A percentile compares a stretch with the other conserved stretches of the same genome.
Conservation (phyloP, 1,139 yeast genomes). For the Eremothecium gossypii region DNA sequence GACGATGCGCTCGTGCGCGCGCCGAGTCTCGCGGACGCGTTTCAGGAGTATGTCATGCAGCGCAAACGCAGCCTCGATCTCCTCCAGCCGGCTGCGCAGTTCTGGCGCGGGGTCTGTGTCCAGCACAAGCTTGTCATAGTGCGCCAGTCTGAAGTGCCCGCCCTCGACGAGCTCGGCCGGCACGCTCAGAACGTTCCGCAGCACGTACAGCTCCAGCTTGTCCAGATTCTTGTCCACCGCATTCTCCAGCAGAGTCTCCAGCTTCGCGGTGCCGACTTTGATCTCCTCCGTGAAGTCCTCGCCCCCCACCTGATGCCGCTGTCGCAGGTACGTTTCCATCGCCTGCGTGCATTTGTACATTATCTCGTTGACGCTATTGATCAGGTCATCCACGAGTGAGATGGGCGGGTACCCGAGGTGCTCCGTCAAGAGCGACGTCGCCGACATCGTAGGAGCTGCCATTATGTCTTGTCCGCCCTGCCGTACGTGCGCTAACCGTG, state of each 20-base stretch:
- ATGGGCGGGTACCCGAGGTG: slow-evolving; percentile 83
- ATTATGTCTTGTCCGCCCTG: slow-evolving; percentile 11
- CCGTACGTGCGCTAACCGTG: too few species aligned
- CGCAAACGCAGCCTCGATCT: slow-evolving; percentile 15
- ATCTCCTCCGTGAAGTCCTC: slow-evolving; percentile 41
- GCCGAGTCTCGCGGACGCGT: slow-evolving; percentile 10
- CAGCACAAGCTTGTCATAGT: slow-evolving; percentile 48
- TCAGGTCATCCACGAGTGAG: slow-evolving; percentile 79
- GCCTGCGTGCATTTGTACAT: slow-evolving; percentile 79
- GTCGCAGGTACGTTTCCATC: slow-evolving; percentile 55
- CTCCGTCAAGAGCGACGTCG: slow-evolving; percentile 64
- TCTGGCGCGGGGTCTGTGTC: slow-evolving; percentile 10
- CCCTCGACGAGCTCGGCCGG: slow-evolving; percentile 59
- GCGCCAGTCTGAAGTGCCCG: slow-evolving; percentile 61
- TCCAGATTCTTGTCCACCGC: slow-evolving; percentile 82
- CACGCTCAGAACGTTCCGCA: slow-evolving; percentile 65
- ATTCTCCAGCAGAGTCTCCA: slow-evolving; percentile 69
- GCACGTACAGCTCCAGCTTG: slow-evolving; percentile 71
- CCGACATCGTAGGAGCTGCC: slow-evolving; percentile 37
- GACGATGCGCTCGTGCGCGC: slow-evolving; percentile 11
- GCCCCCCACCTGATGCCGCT: slow-evolving; percentile 20
- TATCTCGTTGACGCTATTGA: slow-evolving; percentile 78
- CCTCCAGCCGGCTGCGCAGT: slow-evolving; percentile 9
- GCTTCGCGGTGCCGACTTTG: slow-evolving; percentile 64
- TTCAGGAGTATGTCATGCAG: slow-evolving; percentile 14